phyloP scores from a whole-genome alignment of 2,329 filamentous ascomycete genomes.

The Geosmithia morbida region DNA sequence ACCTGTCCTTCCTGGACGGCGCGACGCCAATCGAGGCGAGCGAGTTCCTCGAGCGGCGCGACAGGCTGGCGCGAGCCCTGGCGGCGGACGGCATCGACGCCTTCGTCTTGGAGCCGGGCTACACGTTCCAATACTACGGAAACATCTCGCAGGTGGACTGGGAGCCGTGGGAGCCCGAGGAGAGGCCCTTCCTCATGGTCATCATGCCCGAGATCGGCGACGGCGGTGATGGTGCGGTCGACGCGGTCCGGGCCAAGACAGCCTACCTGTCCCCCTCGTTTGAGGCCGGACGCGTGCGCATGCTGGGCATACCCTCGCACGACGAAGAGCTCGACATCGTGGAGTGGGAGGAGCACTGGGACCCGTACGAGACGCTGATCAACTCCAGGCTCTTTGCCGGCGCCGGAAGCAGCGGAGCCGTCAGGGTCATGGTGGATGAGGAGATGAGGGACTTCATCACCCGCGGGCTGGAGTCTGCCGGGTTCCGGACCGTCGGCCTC shows the following conservation, averaged over 20 bases:
- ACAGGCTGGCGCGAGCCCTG: slow-evolving; percentile 42
- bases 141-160: slow-evolving; percentile 47
- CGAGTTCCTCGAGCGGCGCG: slow-evolving; percentile 39
- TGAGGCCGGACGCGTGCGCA: slow-evolving; percentile 41
- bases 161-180: slow-evolving; percentile 52
- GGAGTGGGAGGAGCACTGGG: slow-evolving; percentile 50
- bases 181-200: slow-evolving; percentile 48
- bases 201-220: slow-evolving; percentile 28
- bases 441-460: slow-evolving; percentile 51
- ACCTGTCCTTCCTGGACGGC: slow-evolving; percentile 33
- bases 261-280: slow-evolving; percentile 45
- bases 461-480: slow-evolving; percentile 34
- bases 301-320: slow-evolving; percentile 42
- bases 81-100: slow-evolving; percentile 34
- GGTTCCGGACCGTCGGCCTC: slow-evolving; percentile 42
- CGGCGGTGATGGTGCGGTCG: too few species aligned
- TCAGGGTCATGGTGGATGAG: slow-evolving; percentile 47
- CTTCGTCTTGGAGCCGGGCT: slow-evolving; percentile 49
- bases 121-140: slow-evolving; percentile 49
- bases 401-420: slow-evolving; percentile 4
- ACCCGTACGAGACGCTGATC: slow-evolving; percentile 42
- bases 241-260: slow-evolving; percentile 33
- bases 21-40: slow-evolving; percentile 29
- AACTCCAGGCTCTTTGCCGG: slow-evolving; percentile 22
- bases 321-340: slow-evolving; percentile 35